Base-by-base conservation (phyloP, 2,329 filamentous ascomycete species). In the Aspergillus caelatus region DNA sequence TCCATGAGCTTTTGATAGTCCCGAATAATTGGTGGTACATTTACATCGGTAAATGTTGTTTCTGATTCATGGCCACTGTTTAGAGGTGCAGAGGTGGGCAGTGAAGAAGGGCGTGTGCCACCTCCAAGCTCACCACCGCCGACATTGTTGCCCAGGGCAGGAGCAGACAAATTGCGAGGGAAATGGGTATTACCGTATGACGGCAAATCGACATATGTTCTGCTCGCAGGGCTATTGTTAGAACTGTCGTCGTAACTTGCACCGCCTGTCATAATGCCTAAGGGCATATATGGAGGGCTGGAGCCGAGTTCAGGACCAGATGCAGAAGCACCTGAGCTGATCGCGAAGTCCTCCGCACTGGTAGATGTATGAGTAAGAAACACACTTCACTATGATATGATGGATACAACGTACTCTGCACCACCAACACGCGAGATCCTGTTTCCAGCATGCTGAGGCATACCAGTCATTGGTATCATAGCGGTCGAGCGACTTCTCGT, bases 1-100 rank as follows among this genome's bases (percentile, higher is more conserved):
- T 67, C 36, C 59, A 68, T 54, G 1, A 69, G 55, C 30, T 55
- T 55, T 39, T 55, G n/a, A 30, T 55, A 55, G 16, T 55, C 52
- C 34, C 52, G 32, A 26, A 55, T 26, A 16, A 55, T 55, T 8
- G 14, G 11, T 16, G 32, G n/a, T 21, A 10, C 52, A 55, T 41
- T 28, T 55, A 23, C 58, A 43, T 55, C 34, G 26, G 46, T 32
- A 28, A 45, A 23, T 0, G 23, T 34, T 6, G n/a, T 19, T 36
- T 60, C 54, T 9, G 52, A 10, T 41, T 39, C 52, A 39, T 16
- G 32, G 9, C 34, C 32, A 23, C 32, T 55, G n/a, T 36, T 39
- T 19, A 52, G 10, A n/a, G 32, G 52, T 39, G 32, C 34, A 36
- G 52, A 39, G 30, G 52, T 23, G 19, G 52, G 23, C 34, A 39